These are phyloP conservation scores for Calonectria fujianensis DNA, from an alignment of 2,329 filamentous ascomycete genomes.

Conservation along the genomic window DNA sequence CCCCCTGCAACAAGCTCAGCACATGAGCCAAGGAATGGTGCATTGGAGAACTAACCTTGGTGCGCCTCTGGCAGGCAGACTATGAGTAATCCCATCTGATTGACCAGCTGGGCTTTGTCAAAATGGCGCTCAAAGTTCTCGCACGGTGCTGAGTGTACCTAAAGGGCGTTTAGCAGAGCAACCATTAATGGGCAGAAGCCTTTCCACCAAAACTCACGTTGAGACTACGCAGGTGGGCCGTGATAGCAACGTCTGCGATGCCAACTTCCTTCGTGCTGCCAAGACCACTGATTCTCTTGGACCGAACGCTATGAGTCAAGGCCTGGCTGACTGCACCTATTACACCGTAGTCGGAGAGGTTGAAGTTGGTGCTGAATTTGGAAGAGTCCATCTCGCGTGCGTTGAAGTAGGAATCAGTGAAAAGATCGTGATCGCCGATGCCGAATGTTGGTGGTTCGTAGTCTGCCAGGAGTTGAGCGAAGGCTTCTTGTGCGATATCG, in stretches of 20 bases:
- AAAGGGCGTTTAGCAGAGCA: background rate
- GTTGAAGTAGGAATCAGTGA: background rate
- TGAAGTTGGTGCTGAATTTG: background rate
- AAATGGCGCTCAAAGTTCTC: background rate
- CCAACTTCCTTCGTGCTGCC: background rate
- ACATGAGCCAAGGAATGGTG: background rate
- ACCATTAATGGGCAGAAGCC: fast-evolving
- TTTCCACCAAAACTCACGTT: background rate
- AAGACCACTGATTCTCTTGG: background rate
- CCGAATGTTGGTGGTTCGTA: background rate
- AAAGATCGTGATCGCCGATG: background rate
- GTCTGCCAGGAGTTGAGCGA: background rate
- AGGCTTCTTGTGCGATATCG: background rate
- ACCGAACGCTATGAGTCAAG: background rate
- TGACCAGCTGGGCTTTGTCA: background rate
- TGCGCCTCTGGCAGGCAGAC: background rate
- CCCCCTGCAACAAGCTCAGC: background rate
- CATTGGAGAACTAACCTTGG: background rate
- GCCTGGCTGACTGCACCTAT: background rate
- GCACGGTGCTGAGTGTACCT: background rate
- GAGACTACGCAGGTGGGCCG: background rate
- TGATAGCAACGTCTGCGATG: background rate
- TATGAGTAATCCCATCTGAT: background rate
- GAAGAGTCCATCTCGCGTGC: background rate
- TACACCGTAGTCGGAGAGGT: background rate